A percentile compares a stretch with the other conserved stretches of the same genome.
These are phyloP conservation scores for Fusarium gaditjirri DNA, from an alignment of 2,329 filamentous ascomycete species.

Conservation along the genomic window DNA sequence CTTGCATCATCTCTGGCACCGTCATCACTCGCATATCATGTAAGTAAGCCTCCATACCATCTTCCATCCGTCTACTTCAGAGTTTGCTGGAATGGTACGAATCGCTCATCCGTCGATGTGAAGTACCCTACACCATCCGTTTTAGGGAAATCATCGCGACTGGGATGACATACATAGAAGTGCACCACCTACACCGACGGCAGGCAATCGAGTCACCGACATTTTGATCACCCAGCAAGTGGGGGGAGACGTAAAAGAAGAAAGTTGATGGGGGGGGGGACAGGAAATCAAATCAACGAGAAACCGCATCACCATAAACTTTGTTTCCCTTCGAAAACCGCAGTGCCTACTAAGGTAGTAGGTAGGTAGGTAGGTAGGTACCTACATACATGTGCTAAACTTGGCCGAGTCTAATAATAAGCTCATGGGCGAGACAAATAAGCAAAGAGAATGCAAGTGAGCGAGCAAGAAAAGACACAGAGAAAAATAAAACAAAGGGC, in stretches of 20 bases:
- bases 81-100: slow-evolving; percentile 22
- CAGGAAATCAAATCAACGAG: no score
- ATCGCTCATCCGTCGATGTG: background rate
- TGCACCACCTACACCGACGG: background rate
- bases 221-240: background rate
- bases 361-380: no score
- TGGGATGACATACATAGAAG: background rate
- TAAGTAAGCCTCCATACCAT: slow-evolving; percentile 21
- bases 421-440: background rate
- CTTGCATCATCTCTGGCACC: slow-evolving; percentile 8
- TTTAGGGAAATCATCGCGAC: background rate
- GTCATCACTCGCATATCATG: background rate
- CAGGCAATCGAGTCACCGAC: background rate
- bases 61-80: background rate
- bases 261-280: background rate
- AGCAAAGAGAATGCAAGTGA: slow-evolving; percentile 15
- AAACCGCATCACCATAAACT: background rate
- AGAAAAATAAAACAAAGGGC: background rate
- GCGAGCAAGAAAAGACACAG: background rate
- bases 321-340: background rate
- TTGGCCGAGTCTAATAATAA: background rate
- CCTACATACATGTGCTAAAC: background rate
- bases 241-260: background rate
- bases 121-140: slow-evolving; percentile 11
- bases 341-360: no score